Evolutionary conservation across 495 filamentous ascomycete species (phyloP).

Genomic region (Hypoxylon fuscum): DNA sequence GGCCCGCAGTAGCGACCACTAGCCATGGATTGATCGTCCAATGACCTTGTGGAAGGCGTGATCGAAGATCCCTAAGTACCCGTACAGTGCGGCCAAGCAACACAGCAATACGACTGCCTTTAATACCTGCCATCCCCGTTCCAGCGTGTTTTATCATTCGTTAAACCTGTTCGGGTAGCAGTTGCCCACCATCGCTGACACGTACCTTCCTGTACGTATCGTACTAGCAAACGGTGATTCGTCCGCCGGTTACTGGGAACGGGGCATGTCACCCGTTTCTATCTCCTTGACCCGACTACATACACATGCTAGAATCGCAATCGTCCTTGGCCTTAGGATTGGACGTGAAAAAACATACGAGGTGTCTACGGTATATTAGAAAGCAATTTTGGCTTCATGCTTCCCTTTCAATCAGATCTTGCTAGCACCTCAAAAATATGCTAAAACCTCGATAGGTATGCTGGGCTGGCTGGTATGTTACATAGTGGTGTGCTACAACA

Average conservation of each 20-base stretch:
- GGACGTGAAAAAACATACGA: slow-evolving; percentile 32
- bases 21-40: slow-evolving; percentile 41
- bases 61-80: slow-evolving; percentile 45
- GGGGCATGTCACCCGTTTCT: slow-evolving; percentile 30
- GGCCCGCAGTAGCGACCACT: slow-evolving; percentile 18
- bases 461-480: too few relatives aligned
- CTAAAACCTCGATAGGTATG: too few relatives aligned
- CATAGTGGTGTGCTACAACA: slow-evolving; percentile 8
- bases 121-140: slow-evolving; percentile 1
- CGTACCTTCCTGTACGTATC: slow-evolving; percentile 9
- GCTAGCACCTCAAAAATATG: too few relatives aligned
- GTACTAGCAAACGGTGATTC: slow-evolving; percentile 31
- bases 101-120: too few relatives aligned
- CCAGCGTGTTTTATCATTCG: slow-evolving; percentile 25
- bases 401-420: too few relatives aligned
- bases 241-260: slow-evolving; percentile 34
- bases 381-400: slow-evolving; percentile 22
- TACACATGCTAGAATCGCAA: slow-evolving; percentile 10
- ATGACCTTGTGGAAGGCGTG: slow-evolving; percentile 42
- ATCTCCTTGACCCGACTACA: slow-evolving; percentile 27
- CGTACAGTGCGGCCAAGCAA: slow-evolving; percentile 46
- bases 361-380: slow-evolving; percentile 13
- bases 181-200: neutral
- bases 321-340: slow-evolving; percentile 13
- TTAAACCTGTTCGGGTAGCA: slow-evolving; percentile 32